These are phyloP conservation scores for Mortierella sp. DNA, from an alignment of 371 early-diverging fungal species.

Conservation along the genomic window DNA sequence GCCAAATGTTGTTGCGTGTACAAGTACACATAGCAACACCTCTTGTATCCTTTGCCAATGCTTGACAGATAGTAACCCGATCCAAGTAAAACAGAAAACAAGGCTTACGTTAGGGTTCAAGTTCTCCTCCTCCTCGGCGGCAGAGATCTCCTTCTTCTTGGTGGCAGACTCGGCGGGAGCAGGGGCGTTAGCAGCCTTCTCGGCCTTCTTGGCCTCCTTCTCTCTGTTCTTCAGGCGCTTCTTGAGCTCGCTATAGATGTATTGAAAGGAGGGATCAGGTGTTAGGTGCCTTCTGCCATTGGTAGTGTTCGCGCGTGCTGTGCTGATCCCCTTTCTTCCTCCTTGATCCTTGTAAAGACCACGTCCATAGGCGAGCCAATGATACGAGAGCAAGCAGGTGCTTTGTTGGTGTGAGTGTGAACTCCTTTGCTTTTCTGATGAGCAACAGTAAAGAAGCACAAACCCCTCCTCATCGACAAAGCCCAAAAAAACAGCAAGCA, in stretches of 20 bases:
- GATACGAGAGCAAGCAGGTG: not conserved
- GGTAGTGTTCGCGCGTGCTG: not conserved
- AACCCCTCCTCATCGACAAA: not conserved
- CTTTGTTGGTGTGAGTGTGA: too few relatives aligned
- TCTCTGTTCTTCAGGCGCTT: slow-evolving; percentile 91
- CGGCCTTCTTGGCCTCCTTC: slow-evolving; percentile 86
- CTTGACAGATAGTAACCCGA: not conserved
- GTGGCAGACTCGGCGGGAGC: slow-evolving; percentile 62
- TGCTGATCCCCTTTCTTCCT: too few relatives aligned
- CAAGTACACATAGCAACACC: not conserved
- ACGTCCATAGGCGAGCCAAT: not conserved
- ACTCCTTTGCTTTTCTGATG: not conserved
- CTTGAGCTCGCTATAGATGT: slow-evolving; percentile 87
- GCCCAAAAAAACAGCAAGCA: not conserved
- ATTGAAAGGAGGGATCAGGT: too few relatives aligned
- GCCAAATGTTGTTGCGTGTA: not conserved
- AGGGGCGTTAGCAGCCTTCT: slow-evolving; percentile 71
- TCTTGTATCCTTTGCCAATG: not conserved
- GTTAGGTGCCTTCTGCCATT: not conserved
- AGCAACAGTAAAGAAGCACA: not conserved
- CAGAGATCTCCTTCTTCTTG: slow-evolving; percentile 69
- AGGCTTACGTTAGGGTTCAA: slow-evolving; percentile 87
- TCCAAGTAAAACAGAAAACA: not conserved
- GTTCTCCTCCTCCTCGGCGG: slow-evolving; percentile 84
- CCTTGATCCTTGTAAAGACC: not conserved